Conservation (phyloP, 2,329 filamentous ascomycete species). For the Metarhizium guizhouense region DNA sequence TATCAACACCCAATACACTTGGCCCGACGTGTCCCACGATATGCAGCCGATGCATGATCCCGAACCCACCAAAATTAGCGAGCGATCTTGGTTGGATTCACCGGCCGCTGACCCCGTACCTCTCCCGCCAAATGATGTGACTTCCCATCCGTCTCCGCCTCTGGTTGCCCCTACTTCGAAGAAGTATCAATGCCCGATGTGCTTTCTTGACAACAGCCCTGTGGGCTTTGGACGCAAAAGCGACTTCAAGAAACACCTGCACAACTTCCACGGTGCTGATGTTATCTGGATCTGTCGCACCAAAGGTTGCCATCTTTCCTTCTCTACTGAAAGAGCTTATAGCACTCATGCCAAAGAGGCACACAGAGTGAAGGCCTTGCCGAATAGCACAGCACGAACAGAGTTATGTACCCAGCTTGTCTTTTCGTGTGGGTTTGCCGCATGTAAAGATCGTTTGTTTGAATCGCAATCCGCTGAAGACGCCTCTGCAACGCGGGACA, state of each 20-base stretch:
- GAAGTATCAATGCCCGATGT: conserved; percentile 37
- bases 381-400: conserved; percentile 30
- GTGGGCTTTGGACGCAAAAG: conserved; percentile 38
- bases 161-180: conserved; percentile 29
- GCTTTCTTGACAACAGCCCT: conserved; percentile 34
- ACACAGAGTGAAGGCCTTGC: conserved; percentile 31
- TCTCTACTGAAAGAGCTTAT: conserved; percentile 36
- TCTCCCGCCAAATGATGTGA: conserved; percentile 21
- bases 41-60: conserved; percentile 25
- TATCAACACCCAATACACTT: conserved; percentile 29
- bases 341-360: conserved; percentile 34
- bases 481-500: conserved; percentile 27
- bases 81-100: conserved; percentile 32
- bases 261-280: conserved; percentile 36
- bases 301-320: conserved; percentile 31
- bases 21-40: conserved; percentile 25
- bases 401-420: conserved; percentile 35
- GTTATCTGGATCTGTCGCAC: conserved; percentile 34
- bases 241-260: conserved; percentile 40
- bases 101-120: conserved; percentile 28
- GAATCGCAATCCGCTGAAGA: conserved; percentile 29
- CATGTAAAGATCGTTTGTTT: conserved; percentile 33
- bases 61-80: conserved; percentile 23
- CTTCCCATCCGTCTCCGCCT: conserved; percentile 27
- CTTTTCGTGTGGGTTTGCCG: conserved; percentile 33